Percentiles rank a stretch among this genome's conserved stretches.
phyloP scores from a whole-genome alignment of 2,329 filamentous ascomycete genomes.

The Sporothrix variecibatus region DNA sequence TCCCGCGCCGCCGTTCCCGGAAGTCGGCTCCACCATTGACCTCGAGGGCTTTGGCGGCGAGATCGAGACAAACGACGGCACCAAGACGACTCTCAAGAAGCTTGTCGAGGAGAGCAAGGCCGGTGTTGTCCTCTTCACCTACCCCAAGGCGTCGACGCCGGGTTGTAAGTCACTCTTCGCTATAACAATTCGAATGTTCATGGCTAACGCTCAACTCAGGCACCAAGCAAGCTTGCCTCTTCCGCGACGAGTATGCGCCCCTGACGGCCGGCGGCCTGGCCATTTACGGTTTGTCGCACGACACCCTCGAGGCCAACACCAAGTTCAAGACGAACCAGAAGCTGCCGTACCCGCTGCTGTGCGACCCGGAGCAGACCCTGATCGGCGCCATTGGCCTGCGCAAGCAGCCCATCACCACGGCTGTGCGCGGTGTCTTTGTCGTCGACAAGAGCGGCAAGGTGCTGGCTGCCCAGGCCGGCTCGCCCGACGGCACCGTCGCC shows the following conservation, averaged over 20 bases:
- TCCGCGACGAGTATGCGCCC: conserved; percentile 79
- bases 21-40: conserved; percentile 56
- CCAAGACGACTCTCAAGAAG: conserved; percentile 74
- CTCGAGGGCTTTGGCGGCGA: conserved; percentile 67
- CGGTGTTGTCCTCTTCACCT: conserved; percentile 91
- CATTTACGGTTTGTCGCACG: conserved; percentile 87
- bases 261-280: conserved; percentile 77
- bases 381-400: conserved; percentile 88
- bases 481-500: conserved; percentile 75
- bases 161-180: conserved; percentile 70
- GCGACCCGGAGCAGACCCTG: conserved; percentile 72
- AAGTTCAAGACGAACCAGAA: conserved; percentile 91
- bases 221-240: conserved; percentile 89
- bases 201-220: conserved; percentile 52
- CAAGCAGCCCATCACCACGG: conserved; percentile 73
- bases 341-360: conserved; percentile 84
- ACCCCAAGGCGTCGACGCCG: conserved; percentile 90
- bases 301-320: conserved; percentile 88
- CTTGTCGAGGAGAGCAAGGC: conserved; percentile 80
- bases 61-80: conserved; percentile 82
- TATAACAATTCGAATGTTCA: not conserved
- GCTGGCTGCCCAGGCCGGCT: conserved; percentile 71
- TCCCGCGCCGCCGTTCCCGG: conserved; percentile 37
- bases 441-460: conserved; percentile 77
- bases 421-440: conserved; percentile 83